Evolutionary conservation across 192 early-diverging fungal genomes (phyloP), one percentile per base, ranked within the genome.

Genomic region (Funneliformis geosporum): DNA sequence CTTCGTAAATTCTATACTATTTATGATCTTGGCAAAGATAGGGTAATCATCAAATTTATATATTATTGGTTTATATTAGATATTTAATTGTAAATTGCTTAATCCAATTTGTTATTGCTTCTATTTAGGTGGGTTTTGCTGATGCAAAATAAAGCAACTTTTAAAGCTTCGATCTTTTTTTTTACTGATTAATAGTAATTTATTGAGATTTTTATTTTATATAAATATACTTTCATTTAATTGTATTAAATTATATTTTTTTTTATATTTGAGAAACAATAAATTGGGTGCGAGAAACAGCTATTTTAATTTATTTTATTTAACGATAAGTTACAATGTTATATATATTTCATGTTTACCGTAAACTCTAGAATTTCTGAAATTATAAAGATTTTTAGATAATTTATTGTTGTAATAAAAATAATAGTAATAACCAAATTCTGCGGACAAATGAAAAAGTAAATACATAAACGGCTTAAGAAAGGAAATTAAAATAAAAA

Each of bases 1-100:
- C 83, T 96, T 68, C 90, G 94, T 82, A 94, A 94, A 85, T 94
- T 85, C 86, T 94, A 94, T 81, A 90, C 90, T 16, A 90, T 89
- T 59, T 91, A 92, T 74, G 90, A 92, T 80, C 84, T 92, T 61
- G 91, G 91, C 33, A 93, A 93, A 55, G 68, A 92, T 73, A 87
- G 92, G 21, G 94, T 95, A 74, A 91, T 92, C 60, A 89, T 94
- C 82, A 76, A 23, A 11, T 62, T 1, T 61, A 2, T 70, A 16
- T 21, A 43, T 47, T 14, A 14, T 47, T 47, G 5, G 2, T 21
- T 90, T 87, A 10, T 61, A 78, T 14, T 84, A 83, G 10, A 77
- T 79, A n/a, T n/a, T n/a, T 89, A 70, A 79, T 46, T 11, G 23
- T 14, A 11, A 67, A 16, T 18, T 11, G 7, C 1, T 6, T 18